Evolutionary conservation across 345 rosid genomes (phyloP).

Genomic region (Eucalyptus curtisii): DNA sequence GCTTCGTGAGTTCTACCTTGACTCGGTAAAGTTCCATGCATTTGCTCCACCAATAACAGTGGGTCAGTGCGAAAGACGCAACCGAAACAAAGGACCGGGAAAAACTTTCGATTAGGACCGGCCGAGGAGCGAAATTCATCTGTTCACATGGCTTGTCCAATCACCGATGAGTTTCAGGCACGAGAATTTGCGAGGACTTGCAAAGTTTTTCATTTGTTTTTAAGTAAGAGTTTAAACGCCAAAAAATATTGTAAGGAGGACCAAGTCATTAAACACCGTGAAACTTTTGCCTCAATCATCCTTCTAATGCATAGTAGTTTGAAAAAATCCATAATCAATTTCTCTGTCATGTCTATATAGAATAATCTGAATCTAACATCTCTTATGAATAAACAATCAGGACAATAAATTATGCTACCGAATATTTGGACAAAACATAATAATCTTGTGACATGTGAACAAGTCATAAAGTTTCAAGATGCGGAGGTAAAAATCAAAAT

Average conservation of each 20-base stretch:
- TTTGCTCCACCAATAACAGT: background rate
- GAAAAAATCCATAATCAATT: too few relatives aligned
- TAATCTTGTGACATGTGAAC: background rate
- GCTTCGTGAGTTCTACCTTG: background rate
- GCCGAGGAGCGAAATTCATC: background rate
- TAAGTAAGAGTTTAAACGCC: background rate
- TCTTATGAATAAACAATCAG: background rate
- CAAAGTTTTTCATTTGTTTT: too few relatives aligned
- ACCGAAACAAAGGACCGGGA: background rate
- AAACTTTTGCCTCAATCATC: too few relatives aligned
- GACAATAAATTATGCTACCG: background rate
- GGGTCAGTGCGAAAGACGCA: background rate
- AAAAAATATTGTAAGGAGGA: too few relatives aligned
- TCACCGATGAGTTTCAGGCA: background rate
- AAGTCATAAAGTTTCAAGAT: background rate
- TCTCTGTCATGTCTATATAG: rapidly evolving
- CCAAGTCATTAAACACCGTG: background rate
- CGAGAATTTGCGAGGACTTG: background rate
- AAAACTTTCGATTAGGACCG: background rate
- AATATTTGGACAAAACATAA: background rate
- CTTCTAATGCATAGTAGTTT: too few relatives aligned
- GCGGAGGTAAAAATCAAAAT: background rate
- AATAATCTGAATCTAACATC: background rate
- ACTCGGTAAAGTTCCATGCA: background rate
- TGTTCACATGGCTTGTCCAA: background rate